Conservation (phyloP, 2,329 filamentous ascomycete species). For the Raffaelea albimanens region DNA sequence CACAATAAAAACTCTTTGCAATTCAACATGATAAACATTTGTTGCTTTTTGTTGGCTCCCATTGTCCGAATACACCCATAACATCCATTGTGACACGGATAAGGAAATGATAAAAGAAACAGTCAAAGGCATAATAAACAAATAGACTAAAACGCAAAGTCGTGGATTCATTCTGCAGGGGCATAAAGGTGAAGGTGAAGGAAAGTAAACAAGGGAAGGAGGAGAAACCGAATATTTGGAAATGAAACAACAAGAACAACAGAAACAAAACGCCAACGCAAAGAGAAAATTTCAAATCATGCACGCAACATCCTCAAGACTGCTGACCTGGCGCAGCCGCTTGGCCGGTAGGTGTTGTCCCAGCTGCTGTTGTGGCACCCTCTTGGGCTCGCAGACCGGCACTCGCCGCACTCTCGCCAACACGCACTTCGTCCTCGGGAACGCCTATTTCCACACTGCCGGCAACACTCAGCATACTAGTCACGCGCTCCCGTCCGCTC, state of each 20-base stretch:
- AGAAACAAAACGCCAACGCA: neutral
- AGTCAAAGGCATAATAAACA: too few species aligned
- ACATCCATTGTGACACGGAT: too few species aligned
- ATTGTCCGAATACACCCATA: too few species aligned
- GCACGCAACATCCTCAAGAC: too few species aligned
- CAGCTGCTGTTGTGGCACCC: neutral
- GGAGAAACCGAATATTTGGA: neutral
- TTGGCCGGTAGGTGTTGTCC: neutral
- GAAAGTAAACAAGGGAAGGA: neutral
- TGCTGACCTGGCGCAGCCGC: neutral
- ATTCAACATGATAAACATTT: too few species aligned
- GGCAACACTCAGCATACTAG: constrained; percentile 34
- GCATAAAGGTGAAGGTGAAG: too few species aligned
- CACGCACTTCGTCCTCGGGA: constrained; percentile 48
- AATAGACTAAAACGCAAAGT: too few species aligned
- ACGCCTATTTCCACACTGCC: constrained; percentile 42
- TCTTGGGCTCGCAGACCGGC: constrained; percentile 20
- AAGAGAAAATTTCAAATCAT: too few species aligned
- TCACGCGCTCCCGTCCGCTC: constrained; percentile 31
- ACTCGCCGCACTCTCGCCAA: constrained; percentile 54
- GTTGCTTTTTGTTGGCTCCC: too few species aligned
- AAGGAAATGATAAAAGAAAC: too few species aligned
- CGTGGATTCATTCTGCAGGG: too few species aligned
- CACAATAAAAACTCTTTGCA: too few species aligned
- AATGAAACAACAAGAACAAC: neutral